These are phyloP conservation scores for Podila horticola DNA, from an alignment of 192 early-diverging fungal species.

Conservation along the genomic window DNA sequence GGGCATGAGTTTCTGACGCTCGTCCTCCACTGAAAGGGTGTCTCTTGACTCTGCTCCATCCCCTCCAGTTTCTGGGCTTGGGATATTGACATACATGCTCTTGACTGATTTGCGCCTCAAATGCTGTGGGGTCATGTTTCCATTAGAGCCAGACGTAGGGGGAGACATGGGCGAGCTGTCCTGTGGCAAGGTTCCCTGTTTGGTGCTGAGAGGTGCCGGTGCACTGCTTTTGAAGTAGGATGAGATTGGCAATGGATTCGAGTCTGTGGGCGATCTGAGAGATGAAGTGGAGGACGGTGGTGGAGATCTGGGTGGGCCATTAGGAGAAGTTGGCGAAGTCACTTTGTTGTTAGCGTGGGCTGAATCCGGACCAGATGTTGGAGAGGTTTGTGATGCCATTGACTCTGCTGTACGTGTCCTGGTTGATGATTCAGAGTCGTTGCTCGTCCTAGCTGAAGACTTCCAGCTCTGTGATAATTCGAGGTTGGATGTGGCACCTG, in stretches of 20 bases:
- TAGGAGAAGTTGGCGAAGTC: not conserved
- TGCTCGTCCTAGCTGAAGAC: conserved; percentile 11
- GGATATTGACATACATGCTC: conserved; percentile 50
- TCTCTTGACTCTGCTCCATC: conserved; percentile 3
- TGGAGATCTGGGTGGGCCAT: not conserved
- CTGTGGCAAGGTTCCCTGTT: not conserved
- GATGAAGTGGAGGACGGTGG: not conserved
- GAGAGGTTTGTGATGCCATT: not conserved
- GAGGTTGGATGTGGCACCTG: conserved; percentile 1
- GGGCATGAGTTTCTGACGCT: conserved; percentile 38
- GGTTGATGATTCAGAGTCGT: conserved; percentile 18
- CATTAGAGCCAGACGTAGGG: conserved; percentile 6
- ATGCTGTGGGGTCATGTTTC: conserved; percentile 26
- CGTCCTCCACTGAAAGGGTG: conserved; percentile 13
- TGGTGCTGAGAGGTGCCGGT: not conserved
- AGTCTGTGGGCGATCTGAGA: conserved; percentile 22
- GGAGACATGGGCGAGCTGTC: conserved; percentile 14
- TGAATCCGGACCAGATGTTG: not conserved
- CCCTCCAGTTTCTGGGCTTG: conserved; percentile 15
- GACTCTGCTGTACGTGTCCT: conserved; percentile 21
- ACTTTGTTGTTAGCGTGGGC: not conserved
- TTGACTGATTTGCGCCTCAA: conserved; percentile 44
- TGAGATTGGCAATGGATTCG: conserved; percentile 41
- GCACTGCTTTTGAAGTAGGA: conserved; percentile 34
- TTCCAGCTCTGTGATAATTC: conserved; percentile 24